Base-by-base conservation (phyloP, 768 basidiomycete genomes). In the Amanita exitialis region DNA sequence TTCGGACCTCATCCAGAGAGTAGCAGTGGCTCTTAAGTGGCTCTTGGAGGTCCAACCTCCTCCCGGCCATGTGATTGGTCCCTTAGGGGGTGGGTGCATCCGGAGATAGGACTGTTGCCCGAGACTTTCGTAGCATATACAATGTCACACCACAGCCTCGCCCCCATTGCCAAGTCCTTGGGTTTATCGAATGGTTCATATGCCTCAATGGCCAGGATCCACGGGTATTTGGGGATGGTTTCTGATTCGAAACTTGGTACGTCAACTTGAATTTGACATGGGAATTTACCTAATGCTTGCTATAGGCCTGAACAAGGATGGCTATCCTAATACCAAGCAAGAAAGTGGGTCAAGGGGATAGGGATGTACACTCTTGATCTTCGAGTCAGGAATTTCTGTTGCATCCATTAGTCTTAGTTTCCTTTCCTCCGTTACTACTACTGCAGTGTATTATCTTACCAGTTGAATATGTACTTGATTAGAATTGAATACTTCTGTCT, bases 21-120 rank as follows among this genome's bases (percentile, higher is more conserved):
- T 51, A n/a, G 50, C 54, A 51, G 42, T 53, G 37, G 64, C 64
- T 55, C 43, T 64, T 37, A 30, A 46, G 28, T 64, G 64, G 62
- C 57, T 64, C 32, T 47, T 43, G 12, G 23, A 49, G 20, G 59
- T 64, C 30, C 54, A 58, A 52, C 41, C 56, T 55, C 62, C 61
- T 53, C 48, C 56, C 51, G 45, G 53, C 43, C 53, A 42, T 35
- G 30, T 46, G 27, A 41, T 63, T 12, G 55, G 54, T 36, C 49
- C 57, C 34, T 16, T 56, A 8, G 55, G 57, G 28, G 38, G 38
- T 21, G 49, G 57, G 23, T 27, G 1, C 27, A 47, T 47, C 28
- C 52, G 16, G 53, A 52, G 16, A 51, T 66, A 44, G 62, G 57
- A 39, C 25, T 59, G 56, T 51, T 66, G 53, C 64, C 65, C 3